phyloP scores from a whole-genome alignment of 1,284 basidiomycete species.

The Microbotryum violaceum region DNA sequence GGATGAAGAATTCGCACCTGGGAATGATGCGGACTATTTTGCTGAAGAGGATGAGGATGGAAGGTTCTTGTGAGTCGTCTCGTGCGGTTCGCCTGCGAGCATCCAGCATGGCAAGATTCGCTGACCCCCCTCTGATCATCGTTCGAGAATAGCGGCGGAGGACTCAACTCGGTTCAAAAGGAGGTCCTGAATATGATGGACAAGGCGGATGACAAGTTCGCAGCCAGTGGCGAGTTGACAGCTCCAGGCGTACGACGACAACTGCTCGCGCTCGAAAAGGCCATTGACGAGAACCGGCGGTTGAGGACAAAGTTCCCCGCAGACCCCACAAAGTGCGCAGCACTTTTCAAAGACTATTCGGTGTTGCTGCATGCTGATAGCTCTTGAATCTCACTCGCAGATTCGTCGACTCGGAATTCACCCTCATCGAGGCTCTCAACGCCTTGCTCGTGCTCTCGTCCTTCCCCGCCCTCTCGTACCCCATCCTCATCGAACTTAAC shows the following conservation, averaged over 20 bases:
- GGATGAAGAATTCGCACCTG: conserved; percentile 43
- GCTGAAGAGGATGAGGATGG: conserved; percentile 85
- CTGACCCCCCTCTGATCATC: neutral
- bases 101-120: neutral
- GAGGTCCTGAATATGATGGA: conserved; percentile 86
- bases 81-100: neutral
- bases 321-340: conserved; percentile 73
- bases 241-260: conserved; percentile 63
- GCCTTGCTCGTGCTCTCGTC: conserved; percentile 77
- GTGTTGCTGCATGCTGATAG: neutral
- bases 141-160: conserved; percentile 53
- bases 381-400: conserved; percentile 45
- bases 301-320: conserved; percentile 74
- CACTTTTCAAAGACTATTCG: neutral
- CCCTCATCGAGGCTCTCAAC: conserved; percentile 79
- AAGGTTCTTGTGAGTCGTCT: conserved; percentile 54
- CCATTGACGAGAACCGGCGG: conserved; percentile 87
- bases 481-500: conserved; percentile 74
- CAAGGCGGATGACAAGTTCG: conserved; percentile 56
- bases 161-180: conserved; percentile 80
- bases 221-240: conserved; percentile 53
- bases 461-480: conserved; percentile 71
- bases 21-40: conserved; percentile 80
- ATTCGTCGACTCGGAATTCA: conserved; percentile 97
- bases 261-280: conserved; percentile 74